Conservation (phyloP, 179 eudicot species). For the Dionaea muscipula region DNA sequence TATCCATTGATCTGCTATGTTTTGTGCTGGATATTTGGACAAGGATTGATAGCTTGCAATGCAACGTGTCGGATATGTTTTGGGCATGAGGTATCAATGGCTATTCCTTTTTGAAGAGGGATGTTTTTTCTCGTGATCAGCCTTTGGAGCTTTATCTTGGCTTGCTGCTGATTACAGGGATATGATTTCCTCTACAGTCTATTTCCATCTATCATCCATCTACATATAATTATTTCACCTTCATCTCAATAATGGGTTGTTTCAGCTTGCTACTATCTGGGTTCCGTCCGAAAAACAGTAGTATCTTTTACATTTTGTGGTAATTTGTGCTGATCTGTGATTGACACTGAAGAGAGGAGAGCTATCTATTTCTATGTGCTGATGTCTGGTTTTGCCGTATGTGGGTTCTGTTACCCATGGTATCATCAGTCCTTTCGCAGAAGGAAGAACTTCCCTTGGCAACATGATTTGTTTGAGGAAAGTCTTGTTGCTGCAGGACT, state of each 20-base stretch:
- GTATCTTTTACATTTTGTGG: constrained; percentile 26
- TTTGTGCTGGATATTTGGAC: constrained; percentile 20
- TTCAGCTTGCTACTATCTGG: constrained; percentile 24
- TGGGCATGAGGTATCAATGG: constrained; percentile 14
- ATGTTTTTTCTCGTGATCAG: constrained; percentile 14
- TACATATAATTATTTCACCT: constrained; percentile 14
- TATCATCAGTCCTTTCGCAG: constrained; percentile 79
- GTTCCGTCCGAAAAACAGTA: constrained; percentile 24
- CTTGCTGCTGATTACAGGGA: constrained; percentile 20
- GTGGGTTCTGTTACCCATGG: constrained; percentile 37
- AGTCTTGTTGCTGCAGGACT: constrained; percentile 81
- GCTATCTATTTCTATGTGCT: constrained; percentile 39
- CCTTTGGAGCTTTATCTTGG: constrained; percentile 19
- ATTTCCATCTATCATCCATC: constrained; percentile 11
- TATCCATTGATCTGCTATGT: constrained; percentile 9
- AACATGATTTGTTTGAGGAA: constrained; percentile 71
- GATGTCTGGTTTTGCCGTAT: constrained; percentile 46
- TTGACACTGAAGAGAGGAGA: constrained; percentile 33
- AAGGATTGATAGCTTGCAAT: constrained; percentile 30
- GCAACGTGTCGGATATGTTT: constrained; percentile 29
- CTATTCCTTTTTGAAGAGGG: constrained; percentile 20
- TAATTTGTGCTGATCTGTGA: constrained; percentile 27
- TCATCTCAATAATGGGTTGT: constrained; percentile 26
- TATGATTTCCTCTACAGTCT: constrained; percentile 30
- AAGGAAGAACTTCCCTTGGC: constrained; percentile 64